phyloP scores from a whole-genome alignment of 2,329 filamentous ascomycete species.

The Cercospora sp. region DNA sequence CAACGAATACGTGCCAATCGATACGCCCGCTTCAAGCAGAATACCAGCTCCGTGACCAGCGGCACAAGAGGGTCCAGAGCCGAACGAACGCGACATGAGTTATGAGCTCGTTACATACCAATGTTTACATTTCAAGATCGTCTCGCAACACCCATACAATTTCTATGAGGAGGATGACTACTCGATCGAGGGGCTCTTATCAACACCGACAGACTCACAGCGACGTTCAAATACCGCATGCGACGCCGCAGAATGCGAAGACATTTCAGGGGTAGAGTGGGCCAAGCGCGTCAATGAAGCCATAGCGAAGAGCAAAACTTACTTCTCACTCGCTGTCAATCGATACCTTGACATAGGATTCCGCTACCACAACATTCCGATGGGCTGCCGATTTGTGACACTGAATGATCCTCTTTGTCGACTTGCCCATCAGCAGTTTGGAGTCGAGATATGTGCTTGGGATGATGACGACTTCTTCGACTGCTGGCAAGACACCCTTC shows the following conservation, averaged over 20 bases:
- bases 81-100: not conserved
- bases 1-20: not conserved
- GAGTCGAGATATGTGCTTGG: not conserved
- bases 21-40: not conserved
- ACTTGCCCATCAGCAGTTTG: conserved; percentile 5
- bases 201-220: not conserved
- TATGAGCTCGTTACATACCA: conserved; percentile 2
- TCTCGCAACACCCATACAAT: not conserved
- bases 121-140: conserved; percentile 5
- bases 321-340: not conserved
- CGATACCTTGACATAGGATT: not conserved
- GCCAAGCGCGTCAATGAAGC: not conserved
- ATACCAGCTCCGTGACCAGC: not conserved
- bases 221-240: not conserved
- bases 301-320: not conserved
- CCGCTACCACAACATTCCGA: conserved; percentile 1
- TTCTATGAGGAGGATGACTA: not conserved
- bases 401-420: not conserved
- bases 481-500: not conserved
- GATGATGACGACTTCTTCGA: conserved; percentile 4
- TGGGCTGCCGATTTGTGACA: not conserved
- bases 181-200: conserved; percentile 2
- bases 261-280: not conserved
- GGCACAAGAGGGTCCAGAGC: not conserved
- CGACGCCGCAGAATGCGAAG: not conserved